Evolutionary conservation across 495 filamentous ascomycete species (phyloP).

Genomic region (Hypoxylon crocopeplum): DNA sequence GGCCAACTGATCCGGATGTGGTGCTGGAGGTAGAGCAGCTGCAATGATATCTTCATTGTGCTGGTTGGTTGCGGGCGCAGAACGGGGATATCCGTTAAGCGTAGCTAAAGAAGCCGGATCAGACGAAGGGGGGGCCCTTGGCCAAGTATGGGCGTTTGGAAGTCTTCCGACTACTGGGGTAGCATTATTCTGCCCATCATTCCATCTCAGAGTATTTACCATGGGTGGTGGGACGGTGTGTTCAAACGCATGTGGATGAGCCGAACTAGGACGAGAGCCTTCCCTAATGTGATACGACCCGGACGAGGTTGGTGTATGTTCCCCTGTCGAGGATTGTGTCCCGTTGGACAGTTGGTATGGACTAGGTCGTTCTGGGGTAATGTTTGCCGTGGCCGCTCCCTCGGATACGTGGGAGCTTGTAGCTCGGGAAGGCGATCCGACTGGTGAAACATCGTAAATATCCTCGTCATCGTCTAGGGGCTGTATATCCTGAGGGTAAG

Average conservation of each 20-base stretch:
- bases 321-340: constrained; percentile 21
- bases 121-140: constrained; percentile 39
- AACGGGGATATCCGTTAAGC: constrained; percentile 48
- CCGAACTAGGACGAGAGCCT: constrained; percentile 22
- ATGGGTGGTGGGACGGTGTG: constrained; percentile 39
- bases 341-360: constrained; percentile 35
- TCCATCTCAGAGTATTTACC: constrained; percentile 16
- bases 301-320: constrained; percentile 32
- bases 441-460: constrained; percentile 64
- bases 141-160: constrained; percentile 55
- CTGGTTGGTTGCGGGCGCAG: constrained; percentile 44
- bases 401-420: constrained; percentile 26
- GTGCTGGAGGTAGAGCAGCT: constrained; percentile 41
- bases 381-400: neutral
- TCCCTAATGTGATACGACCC: constrained; percentile 15
- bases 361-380: constrained; percentile 35
- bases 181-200: constrained; percentile 2
- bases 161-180: constrained; percentile 42
- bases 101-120: constrained; percentile 14
- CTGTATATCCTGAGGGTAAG: constrained; percentile 23
- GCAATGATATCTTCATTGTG: constrained; percentile 40
- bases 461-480: constrained; percentile 38
- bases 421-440: constrained; percentile 47
- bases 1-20: constrained; percentile 40
- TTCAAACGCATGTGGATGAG: constrained; percentile 31